Evolutionary conservation across 805 yeast genomes (phyloP), one percentile per base, ranked within the genome.

Genomic region (Teunomyces stri): DNA sequence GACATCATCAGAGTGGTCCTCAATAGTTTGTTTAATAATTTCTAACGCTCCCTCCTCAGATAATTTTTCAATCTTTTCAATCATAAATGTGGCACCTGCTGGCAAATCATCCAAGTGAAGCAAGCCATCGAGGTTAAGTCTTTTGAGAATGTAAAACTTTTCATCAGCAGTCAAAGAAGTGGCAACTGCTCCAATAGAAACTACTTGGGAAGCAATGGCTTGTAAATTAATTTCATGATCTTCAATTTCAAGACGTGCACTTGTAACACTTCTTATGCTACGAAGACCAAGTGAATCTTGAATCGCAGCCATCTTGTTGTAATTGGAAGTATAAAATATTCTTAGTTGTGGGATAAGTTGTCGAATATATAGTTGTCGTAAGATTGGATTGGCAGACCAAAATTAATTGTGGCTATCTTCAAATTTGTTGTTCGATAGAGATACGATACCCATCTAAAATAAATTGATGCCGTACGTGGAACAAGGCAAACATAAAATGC

Each of bases 21-120:
- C 67, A 3, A 72, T 50, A 4, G 77, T 72, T 13, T 66, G 62
- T 28, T 60, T 55, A 40, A 81, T 57, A 35, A 78, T 68, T 7
- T 62, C 64, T 1, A 70, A 33, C 0, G 81, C 71, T 34, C 75
- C 77, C 1, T 65, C 70, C 9, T 64, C 54, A 3, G 67, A 44
- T 53, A 74, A 50, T 22, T 54, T 51, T 53, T 61, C 66, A 42
- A 75, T 66, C 50, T 69, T 72, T 31, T 69, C 72, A 48, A 73
- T 62, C 66, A 78, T 70, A 52, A 64, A 75, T 15, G 69, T 57
- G 12, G 65, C 72, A 4, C 53, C 52, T 11, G 53, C 50, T 5
- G 72, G 72, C 44, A 69, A 55, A 43, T 64, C 64, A 18, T 63
- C 66, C 44, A 59, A 55, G 18, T 56, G 21, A 1, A 48, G 57